Percentiles rank a stretch among this genome's conserved stretches.
phyloP scores from a whole-genome alignment of 805 yeast genomes.

The Starmerella potacharoeniae region DNA sequence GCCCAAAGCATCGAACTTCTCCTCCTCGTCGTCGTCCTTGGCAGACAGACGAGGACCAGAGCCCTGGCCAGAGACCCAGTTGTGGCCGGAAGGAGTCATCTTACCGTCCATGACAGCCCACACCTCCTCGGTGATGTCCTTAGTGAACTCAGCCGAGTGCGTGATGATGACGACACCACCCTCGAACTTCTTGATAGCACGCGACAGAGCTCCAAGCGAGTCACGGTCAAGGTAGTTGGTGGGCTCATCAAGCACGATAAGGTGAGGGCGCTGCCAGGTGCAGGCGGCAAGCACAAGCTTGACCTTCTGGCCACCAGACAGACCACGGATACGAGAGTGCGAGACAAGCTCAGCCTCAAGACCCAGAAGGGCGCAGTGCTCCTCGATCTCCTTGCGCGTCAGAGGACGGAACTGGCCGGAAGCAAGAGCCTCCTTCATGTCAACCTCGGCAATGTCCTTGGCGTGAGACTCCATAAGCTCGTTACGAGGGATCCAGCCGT shows the following conservation, averaged over 20 bases:
- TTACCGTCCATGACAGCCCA: slow-evolving; percentile 98
- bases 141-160: slow-evolving; percentile 99
- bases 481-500: slow-evolving; percentile 99
- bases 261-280: slow-evolving; percentile 99
- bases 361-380: slow-evolving; percentile 97
- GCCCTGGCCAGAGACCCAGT: slow-evolving; percentile 99
- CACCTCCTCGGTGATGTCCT: slow-evolving; percentile 98
- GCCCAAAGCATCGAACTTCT: slow-evolving; percentile 99
- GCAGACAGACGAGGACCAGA: slow-evolving; percentile 98
- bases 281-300: slow-evolving; percentile 99
- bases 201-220: slow-evolving; percentile 97
- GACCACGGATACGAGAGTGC: slow-evolving; percentile 99
- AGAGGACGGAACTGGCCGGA: slow-evolving; percentile 99
- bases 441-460: slow-evolving; percentile 99
- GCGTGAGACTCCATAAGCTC: slow-evolving; percentile 94
- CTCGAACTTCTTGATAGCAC: slow-evolving; percentile 95
- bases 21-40: slow-evolving; percentile 92
- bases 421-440: slow-evolving; percentile 99
- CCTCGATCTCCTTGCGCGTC: slow-evolving; percentile 99
- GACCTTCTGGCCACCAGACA: slow-evolving; percentile 99
- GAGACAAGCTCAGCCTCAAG: slow-evolving; percentile 98
- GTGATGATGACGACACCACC: slow-evolving; percentile 99
- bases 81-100: slow-evolving; percentile 99
- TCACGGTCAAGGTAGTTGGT: slow-evolving; percentile 98
- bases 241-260: slow-evolving; percentile 99